Base-by-base conservation (phyloP, 495 filamentous ascomycete genomes). In the Lentithecium fluviatile region DNA sequence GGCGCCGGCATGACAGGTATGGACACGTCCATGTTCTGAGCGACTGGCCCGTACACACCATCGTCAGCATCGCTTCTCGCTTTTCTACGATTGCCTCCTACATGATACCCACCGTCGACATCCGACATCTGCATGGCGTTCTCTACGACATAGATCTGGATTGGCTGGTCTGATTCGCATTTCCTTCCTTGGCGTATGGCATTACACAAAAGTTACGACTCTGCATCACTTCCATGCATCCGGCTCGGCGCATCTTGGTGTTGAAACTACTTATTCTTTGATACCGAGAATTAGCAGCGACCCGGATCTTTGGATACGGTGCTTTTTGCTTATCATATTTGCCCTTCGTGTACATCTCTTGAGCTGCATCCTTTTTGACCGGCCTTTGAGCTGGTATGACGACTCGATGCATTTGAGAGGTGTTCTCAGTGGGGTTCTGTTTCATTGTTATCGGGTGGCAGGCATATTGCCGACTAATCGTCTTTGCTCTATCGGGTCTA, bases 1-100 rank as follows among this genome's bases (percentile, higher is more conserved):
- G 73, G 73, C 2, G 71, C 73, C 13, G 73, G 73, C 36, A 63
- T 76, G 52, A 43, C 66, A 12, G 70, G 70, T 20, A 72, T 76
- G 65, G 68, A 62, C 24, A 67, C 72, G 20, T 62, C 66, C 3
- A 71, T 73, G 69, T 67, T 58, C 37, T 67, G 42, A 58, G 40
- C 26, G 10, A 0, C 43, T 37, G 45, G 13, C 5, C 23, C n/a
- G n/a, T 52, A 32, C 29, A 32, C 29, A 32, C 29, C 10, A 32
- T 32, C 29, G 29, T 32, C 29, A 10, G 29, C 29, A 32, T 32
- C 29, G 29, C 29, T 32, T 32, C 29, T 3, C 29, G 29, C 29
- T 32, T 32, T 32, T 32, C 29, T 32, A 32, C 29, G 29, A 10
- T 32, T 32, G 29, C 40, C 4, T 43, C 13, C 40, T 43, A 43